phyloP scores from a whole-genome alignment of 2,329 filamentous ascomycete species.

The Truncatella angustata region DNA sequence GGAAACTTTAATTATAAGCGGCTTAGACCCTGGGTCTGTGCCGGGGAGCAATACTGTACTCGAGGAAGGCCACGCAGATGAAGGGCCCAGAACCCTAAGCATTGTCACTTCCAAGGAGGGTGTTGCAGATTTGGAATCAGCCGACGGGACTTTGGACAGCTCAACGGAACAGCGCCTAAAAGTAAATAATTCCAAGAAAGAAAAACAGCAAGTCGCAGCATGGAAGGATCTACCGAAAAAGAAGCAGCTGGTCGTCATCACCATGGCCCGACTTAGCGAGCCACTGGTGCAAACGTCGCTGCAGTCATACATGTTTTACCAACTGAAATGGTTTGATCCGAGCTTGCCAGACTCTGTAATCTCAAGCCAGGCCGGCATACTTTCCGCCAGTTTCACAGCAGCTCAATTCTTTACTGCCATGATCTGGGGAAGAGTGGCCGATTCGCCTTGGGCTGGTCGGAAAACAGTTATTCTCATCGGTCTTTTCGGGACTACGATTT shows the following conservation, averaged over 20 bases:
- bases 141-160: neutral
- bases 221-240: conserved; percentile 63
- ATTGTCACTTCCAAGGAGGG: neutral
- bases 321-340: conserved; percentile 73
- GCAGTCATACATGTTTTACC: conserved; percentile 82
- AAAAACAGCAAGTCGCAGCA: conserved; percentile 15
- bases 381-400: conserved; percentile 77
- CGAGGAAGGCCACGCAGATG: neutral
- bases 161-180: neutral
- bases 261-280: conserved; percentile 75
- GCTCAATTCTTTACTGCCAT: conserved; percentile 82
- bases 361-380: conserved; percentile 71
- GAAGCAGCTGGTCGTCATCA: conserved; percentile 73
- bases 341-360: conserved; percentile 61
- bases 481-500: conserved; percentile 63
- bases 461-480: conserved; percentile 80
- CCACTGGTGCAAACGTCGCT: conserved; percentile 78
- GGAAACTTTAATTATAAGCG: neutral
- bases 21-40: neutral
- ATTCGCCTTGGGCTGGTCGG: conserved; percentile 62
- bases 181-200: neutral
- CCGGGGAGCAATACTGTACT: neutral
- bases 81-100: neutral
- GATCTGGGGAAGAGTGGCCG: conserved; percentile 73
- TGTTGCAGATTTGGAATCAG: neutral